phyloP scores from a whole-genome alignment of 768 basidiomycete genomes.

The Termitomyces sp. region DNA sequence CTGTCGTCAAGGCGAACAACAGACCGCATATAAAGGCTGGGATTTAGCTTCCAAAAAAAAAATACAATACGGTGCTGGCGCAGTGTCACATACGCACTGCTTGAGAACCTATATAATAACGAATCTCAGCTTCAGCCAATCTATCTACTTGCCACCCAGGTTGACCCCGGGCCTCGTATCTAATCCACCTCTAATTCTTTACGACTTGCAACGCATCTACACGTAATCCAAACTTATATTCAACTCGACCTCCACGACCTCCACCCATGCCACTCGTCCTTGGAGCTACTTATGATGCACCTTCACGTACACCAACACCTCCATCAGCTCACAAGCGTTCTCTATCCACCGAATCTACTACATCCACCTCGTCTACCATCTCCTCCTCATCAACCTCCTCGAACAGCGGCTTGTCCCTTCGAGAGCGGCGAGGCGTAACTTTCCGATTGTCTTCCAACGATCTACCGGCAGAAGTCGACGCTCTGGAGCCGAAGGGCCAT shows the following conservation, averaged over 20 bases:
- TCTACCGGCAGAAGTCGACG: background rate
- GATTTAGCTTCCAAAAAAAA: background rate
- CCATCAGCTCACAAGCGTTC: conserved; percentile 9
- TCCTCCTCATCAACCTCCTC: conserved; percentile 5
- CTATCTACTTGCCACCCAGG: background rate
- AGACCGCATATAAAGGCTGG: background rate
- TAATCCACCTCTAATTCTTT: background rate
- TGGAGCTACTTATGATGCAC: conserved; percentile 2
- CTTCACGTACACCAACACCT: background rate
- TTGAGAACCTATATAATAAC: conserved; percentile 2
- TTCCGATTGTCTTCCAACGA: conserved; percentile 8
- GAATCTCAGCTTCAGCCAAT: background rate
- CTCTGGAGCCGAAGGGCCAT: background rate
- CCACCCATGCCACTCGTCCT: conserved; percentile 5
- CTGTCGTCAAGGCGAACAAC: background rate
- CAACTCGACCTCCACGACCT: background rate
- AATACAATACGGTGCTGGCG: conserved; percentile 6
- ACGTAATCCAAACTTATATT: background rate
- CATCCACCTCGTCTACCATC: conserved; percentile 6
- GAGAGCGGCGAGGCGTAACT: conserved; percentile 14
- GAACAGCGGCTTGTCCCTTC: conserved; percentile 1
- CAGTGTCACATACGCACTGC: conserved; percentile 2
- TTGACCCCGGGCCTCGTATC: background rate
- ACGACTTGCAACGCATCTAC: background rate
- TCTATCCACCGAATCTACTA: conserved; percentile 6